Conservation (phyloP, 202 grass and related monocot genomes). For the Zizania palustris region DNA sequence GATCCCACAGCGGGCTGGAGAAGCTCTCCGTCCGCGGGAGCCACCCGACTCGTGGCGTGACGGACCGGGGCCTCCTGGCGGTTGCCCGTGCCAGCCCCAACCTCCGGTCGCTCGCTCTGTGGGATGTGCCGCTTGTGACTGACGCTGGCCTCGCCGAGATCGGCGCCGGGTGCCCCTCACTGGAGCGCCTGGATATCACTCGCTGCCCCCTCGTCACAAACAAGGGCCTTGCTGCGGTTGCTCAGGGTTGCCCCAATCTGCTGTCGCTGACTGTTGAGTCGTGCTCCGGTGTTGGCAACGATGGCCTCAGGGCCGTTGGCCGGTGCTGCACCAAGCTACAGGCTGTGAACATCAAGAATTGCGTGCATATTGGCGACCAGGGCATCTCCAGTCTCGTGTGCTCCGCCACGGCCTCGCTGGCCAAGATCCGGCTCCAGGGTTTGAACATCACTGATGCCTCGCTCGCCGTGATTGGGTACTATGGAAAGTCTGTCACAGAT, state of each 20-base stretch:
- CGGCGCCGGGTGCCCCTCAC: slow-evolving; percentile 62
- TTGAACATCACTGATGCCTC: slow-evolving; percentile 86
- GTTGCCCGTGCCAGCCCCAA: slow-evolving; percentile 62
- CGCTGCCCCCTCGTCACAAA: slow-evolving; percentile 72
- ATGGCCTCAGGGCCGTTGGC: slow-evolving; percentile 67
- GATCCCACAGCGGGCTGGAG: slow-evolving; percentile 62
- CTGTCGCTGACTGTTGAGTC: slow-evolving; percentile 69
- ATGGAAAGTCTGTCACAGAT: slow-evolving; percentile 77
- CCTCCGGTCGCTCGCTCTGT: slow-evolving; percentile 68
- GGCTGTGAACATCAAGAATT: slow-evolving; percentile 78
- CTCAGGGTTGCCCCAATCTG: slow-evolving; percentile 73
- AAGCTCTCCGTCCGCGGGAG: slow-evolving; percentile 78
- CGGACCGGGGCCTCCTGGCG: slow-evolving; percentile 72
- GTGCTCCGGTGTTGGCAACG: slow-evolving; percentile 58
- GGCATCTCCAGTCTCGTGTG: slow-evolving; percentile 77
- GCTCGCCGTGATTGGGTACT: slow-evolving; percentile 83
- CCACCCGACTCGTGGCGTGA: slow-evolving; percentile 68
- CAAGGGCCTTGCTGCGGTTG: slow-evolving; percentile 69
- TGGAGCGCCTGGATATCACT: slow-evolving; percentile 78
- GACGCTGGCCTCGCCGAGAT: slow-evolving; percentile 74
- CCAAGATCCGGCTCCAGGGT: slow-evolving; percentile 75
- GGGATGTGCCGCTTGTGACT: slow-evolving; percentile 63
- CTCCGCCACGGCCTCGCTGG: slow-evolving; percentile 59
- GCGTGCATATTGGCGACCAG: slow-evolving; percentile 58
- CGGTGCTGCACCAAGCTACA: slow-evolving; percentile 63